Percentiles rank a stretch among this genome's conserved stretches.
Conservation (phyloP, 2,329 filamentous ascomycete genomes). For the Botrytis porri region DNA sequence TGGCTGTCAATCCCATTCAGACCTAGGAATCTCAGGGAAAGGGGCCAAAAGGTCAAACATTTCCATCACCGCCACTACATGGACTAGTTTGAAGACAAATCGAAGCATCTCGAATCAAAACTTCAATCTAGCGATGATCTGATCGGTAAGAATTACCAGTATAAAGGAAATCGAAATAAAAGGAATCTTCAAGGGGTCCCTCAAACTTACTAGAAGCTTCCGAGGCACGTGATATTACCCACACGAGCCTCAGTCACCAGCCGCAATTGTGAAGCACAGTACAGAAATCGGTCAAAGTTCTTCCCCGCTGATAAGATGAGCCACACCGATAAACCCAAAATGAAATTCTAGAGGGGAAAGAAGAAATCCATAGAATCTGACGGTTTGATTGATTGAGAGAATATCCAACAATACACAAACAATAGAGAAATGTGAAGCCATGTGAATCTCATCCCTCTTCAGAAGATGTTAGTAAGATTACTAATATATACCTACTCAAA, state of each 20-base stretch:
- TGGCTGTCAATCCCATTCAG: background rate
- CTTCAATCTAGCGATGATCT: too few species aligned
- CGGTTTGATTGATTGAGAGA: background rate
- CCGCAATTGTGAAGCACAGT: background rate
- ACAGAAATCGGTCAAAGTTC: background rate
- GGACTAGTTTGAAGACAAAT: background rate
- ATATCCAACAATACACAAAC: background rate
- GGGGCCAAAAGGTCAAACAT: background rate
- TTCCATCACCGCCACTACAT: background rate
- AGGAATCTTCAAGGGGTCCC: background rate
- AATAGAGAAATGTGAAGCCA: background rate
- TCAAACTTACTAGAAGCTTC: conserved; percentile 8
- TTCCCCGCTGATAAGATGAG: conserved; percentile 13
- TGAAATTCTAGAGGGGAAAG: background rate
- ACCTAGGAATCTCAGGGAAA: background rate
- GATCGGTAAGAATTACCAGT: background rate
- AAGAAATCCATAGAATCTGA: background rate
- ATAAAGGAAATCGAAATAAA: background rate
- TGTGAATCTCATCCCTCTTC: background rate
- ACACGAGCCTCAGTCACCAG: background rate
- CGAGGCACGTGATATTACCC: background rate
- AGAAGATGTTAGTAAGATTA: background rate
- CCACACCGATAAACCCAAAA: background rate
- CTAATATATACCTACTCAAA: background rate
- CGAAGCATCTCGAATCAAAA: background rate